Evolutionary conservation across 306 rosid genomes (phyloP), one percentile per base, ranked within the genome.

Genomic region (Amphicarpaea edgeworthii): DNA sequence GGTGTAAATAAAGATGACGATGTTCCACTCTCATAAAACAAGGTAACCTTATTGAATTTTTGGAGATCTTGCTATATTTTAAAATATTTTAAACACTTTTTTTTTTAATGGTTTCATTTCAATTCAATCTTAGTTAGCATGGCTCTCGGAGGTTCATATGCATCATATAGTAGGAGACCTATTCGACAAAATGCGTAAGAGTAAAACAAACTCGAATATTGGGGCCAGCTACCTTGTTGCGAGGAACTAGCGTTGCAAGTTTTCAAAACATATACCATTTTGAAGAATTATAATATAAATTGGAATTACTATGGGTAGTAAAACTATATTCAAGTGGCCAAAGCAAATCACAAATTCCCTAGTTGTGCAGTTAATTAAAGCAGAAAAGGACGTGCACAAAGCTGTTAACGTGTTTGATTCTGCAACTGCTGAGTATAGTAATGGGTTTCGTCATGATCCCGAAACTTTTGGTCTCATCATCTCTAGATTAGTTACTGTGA

Each of bases 361-460:
- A 54, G 97, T 91, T 75, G 95, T 73, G 82, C 82, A 86, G 87
- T 85, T 90, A 58, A 83, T 94, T 53, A 75, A 78, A 78, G 81
- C 92, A 12, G 98, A 92, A 85, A 86, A 75, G 86, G 95, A 92
- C 69, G 28, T 84, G 17, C 77, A 59, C 30, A 91, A 85, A 71
- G 96, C 95, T 60, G 12, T 88, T n/a, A 71, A 70, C 62, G 72
- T 90, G 28, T 94, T 94, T 75, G 90, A 92, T 78, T 86, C 88
- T 0, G 98, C 96, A 8, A 91, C 96, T 21, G 89, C 91, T 1
- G 98, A 90, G 71, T 94, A 91, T 47, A 45, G 59, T 40, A 94
- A 92, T 62, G 98, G 97, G 26, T 94, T 90, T 66, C 86, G 89
- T 60, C 97, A 94, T 58, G 96, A 92, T 79, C 87, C 83, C 50